Base-by-base conservation (phyloP, 257 asterid species). In the Scutellaria galericulata region DNA sequence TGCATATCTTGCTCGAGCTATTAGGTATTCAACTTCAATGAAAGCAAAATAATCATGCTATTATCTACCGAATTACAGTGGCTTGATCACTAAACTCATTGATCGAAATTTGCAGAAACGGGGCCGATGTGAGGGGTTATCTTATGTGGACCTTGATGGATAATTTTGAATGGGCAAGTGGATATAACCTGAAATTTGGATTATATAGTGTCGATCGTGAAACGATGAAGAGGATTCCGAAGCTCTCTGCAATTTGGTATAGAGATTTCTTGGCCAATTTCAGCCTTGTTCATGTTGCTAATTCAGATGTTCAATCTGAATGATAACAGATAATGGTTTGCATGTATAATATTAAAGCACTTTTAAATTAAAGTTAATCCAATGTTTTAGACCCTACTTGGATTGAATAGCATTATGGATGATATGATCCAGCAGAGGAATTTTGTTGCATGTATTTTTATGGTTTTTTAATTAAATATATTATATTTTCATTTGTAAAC, bases 61-160 rank as follows among this genome's bases (percentile, higher is more conserved):
- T 18, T 20, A 54, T 54, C n/a, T 20, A 20, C 60, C 10, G 20
- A 54, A 13, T 54, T 54, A 18, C 35, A 3, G 18, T 51, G 56
- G 3, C 56, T 51, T 18, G 24, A 20, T 20, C 37, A 14, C 11
- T 24, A 50, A 47, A 9, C 11, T 52, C 2, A 15, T 12, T 20
- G 55, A 22, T 37, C 31, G 40, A 48, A 46, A 4, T 7, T 62
- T 69, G 54, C 74, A 89, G 91, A 75, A 77, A 85, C 0, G 96
- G 93, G 9, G 92, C 89, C 3, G 92, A 92, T 53, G 92, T 90
- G 37, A 82, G 92, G 1, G 95, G 96, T 47, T 91, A 91, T 72
- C 77, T 91, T 56, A 66, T 87, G 61, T 91, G 97, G 97, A 83
- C 86, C 47, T 83, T 87, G 86, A 79, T 89, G 88, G 96, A 91